Evolutionary conservation across 2,329 filamentous ascomycete genomes (phyloP), one percentile per base, ranked within the genome.

Genomic region (Boeremia exigua): DNA sequence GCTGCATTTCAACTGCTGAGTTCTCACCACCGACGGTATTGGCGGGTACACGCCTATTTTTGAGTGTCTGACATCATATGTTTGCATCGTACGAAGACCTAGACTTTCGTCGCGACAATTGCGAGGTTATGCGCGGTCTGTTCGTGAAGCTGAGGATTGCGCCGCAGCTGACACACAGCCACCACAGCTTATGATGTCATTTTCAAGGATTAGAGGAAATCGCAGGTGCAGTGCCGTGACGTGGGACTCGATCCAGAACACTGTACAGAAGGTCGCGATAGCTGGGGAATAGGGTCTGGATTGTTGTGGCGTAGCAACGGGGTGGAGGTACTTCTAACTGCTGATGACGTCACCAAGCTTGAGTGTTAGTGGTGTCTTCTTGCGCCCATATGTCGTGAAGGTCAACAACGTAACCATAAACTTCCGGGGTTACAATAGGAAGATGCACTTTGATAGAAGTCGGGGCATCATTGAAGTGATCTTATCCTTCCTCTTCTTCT

Each of bases 81-180:
- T 9, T 15, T 2, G 3, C 11, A 15, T 15, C 14, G 5, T 30
- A 9, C 14, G 14, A 17, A 30, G 17, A 30, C 38, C 51, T 15
- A 44, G 51, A 48, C 37, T 19, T 14, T 17, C 23, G 9, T 25
- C 4, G n/a, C 36, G 28, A n/a, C 2, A n/a, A 27, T 43, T 37
- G 44, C 51, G 30, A 48, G 27, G 44, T 43, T 19, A 38, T 48
- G 17, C 19, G 44, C 44, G 15, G 32, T 42, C 27, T 6, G 33
- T 4, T 28, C n/a, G 37, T 48, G 44, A 38, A 32, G 51, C 38
- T 48, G 44, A 43, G 33, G n/a, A 44, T 25, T 44, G 25, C 46
- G 51, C 44, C 38, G 33, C 44, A 54, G 51, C 51, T 54, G 37
- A 48, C 37, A 44, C 51, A 48, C 44, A 54, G 51, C 51, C 51